Percentiles rank a stretch among this genome's conserved stretches.
phyloP scores from a whole-genome alignment of 306 rosid species.

The Trifolium subterraneum region DNA sequence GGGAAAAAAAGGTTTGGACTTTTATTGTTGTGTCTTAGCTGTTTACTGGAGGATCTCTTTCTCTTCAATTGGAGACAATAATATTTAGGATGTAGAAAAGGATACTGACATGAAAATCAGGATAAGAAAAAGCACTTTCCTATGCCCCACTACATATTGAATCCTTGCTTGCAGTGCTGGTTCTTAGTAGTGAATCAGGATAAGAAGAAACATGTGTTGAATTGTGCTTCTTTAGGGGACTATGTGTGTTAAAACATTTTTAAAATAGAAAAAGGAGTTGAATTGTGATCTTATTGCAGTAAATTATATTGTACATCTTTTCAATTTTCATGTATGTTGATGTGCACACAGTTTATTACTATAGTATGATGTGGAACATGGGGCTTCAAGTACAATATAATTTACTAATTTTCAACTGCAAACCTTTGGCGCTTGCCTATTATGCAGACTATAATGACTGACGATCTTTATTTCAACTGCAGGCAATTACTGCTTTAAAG shows the following conservation, averaged over 20 bases:
- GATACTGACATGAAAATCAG: not conserved
- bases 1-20: not conserved
- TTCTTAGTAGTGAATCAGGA: not conserved
- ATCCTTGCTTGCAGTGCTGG: conserved; percentile 12
- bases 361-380: conserved; percentile 10
- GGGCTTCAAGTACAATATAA: conserved; percentile 13
- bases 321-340: conserved; percentile 19
- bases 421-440: conserved; percentile 5
- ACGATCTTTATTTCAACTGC: conserved; percentile 43
- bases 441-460: conserved; percentile 35
- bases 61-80: conserved; percentile 2
- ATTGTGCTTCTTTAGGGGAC: conserved; percentile 7
- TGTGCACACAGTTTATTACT: conserved; percentile 31
- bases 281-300: conserved; percentile 2
- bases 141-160: conserved; percentile 12
- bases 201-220: not conserved
- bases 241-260: conserved; percentile 22
- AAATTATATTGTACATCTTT: conserved; percentile 12
- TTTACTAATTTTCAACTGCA: too few species aligned
- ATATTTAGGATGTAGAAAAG: conserved; percentile 22
- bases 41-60: not conserved
- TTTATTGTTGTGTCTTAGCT: not conserved
- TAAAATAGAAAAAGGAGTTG: conserved; percentile 26
- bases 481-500: conserved; percentile 97
- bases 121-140: conserved; percentile 1